Percentiles rank a stretch among this genome's conserved stretches.
Evolutionary conservation across 352 stramenopile species (phyloP).

Genomic region (Globisporangium carolinianum): DNA sequence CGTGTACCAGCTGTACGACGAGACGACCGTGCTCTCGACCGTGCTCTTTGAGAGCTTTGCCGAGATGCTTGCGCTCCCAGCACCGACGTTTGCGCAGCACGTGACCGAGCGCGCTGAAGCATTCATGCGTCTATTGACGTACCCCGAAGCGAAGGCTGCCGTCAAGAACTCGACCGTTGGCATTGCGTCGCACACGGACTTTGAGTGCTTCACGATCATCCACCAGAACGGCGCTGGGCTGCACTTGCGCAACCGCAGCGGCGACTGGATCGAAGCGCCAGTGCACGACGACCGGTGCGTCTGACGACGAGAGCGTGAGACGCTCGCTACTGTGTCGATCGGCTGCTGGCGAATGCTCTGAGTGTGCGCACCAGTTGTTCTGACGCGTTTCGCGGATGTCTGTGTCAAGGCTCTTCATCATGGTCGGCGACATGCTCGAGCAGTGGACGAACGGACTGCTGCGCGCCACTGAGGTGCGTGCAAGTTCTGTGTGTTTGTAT

Average conservation of each 20-base stretch:
- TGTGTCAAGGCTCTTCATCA: slow-evolving; percentile 46
- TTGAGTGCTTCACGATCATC: slow-evolving; percentile 84
- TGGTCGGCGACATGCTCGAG: slow-evolving; percentile 79
- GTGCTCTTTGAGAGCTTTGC: slow-evolving; percentile 72
- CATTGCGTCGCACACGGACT: slow-evolving; percentile 80
- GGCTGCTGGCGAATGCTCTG: background rate
- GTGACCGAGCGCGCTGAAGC: slow-evolving; percentile 58
- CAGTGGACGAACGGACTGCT: slow-evolving; percentile 76
- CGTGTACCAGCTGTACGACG: slow-evolving; percentile 67
- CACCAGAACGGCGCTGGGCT: slow-evolving; percentile 73
- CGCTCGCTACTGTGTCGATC: too few relatives aligned
- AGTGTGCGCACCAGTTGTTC: background rate
- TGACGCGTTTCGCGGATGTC: too few relatives aligned
- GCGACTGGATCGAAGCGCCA: slow-evolving; percentile 63
- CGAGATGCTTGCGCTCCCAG: slow-evolving; percentile 62
- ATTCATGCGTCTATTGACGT: slow-evolving; percentile 76
- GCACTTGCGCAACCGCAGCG: slow-evolving; percentile 53
- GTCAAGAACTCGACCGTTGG: slow-evolving; percentile 63
- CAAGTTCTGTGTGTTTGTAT: background rate
- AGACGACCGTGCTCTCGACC: slow-evolving; percentile 56
- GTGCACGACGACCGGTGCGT: slow-evolving; percentile 56
- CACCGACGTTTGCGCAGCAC: slow-evolving; percentile 66
- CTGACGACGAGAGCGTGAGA: background rate
- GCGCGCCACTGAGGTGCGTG: slow-evolving; percentile 55
- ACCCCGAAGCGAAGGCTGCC: slow-evolving; percentile 37